Conservation (phyloP, 805 yeast species). For the Wickerhamiella qilinensis region DNA sequence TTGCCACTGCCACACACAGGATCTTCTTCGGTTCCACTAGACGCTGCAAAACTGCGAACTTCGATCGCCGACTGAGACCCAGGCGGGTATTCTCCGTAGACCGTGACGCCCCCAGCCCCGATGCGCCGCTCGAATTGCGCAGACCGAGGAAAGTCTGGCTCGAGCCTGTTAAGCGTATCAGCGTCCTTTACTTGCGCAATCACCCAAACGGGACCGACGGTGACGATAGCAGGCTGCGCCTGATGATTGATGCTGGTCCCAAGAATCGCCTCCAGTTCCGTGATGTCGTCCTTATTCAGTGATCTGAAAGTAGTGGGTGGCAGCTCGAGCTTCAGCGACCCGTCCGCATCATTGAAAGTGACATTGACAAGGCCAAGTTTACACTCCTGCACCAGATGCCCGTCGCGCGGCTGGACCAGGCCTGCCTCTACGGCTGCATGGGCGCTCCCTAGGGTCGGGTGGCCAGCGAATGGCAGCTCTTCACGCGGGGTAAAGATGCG, state of each 20-base stretch:
- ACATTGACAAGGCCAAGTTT: constrained; percentile 7
- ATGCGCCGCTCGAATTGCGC: background rate
- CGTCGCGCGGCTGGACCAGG: background rate
- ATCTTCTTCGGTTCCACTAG: background rate
- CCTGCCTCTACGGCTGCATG: constrained; percentile 20
- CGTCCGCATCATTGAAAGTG: background rate
- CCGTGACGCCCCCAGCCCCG: background rate
- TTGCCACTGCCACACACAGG: constrained; percentile 12
- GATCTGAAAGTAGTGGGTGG: no score
- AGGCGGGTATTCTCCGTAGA: background rate
- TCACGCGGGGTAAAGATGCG: constrained; percentile 32
- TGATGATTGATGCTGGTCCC: background rate
- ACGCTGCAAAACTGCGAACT: background rate
- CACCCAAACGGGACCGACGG: background rate
- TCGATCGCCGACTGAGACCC: background rate
- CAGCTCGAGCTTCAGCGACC: background rate
- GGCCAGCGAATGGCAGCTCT: constrained; percentile 50
- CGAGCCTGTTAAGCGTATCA: background rate
- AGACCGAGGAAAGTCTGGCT: background rate
- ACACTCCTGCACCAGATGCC: constrained; percentile 10
- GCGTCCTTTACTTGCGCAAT: background rate
- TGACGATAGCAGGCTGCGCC: background rate
- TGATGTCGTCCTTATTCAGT: no score
- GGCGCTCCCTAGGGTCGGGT: constrained; percentile 37
- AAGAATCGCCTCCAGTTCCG: no score